Evolutionary conservation across 2,329 filamentous ascomycete genomes (phyloP), one percentile per base, ranked within the genome.

Genomic region (Sordariomycetes sp.): DNA sequence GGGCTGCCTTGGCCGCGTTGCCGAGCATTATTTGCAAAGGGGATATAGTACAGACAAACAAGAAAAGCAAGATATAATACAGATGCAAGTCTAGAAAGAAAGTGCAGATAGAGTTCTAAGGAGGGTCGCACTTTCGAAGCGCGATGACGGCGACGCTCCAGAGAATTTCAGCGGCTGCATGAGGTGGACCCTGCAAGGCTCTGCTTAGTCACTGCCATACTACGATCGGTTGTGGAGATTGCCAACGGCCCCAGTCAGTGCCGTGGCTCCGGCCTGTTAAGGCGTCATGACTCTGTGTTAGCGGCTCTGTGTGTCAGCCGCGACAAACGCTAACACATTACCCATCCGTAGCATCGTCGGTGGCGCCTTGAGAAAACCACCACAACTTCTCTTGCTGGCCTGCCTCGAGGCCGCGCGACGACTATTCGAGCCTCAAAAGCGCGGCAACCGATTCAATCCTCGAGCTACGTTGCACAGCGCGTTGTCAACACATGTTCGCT

Each of bases 1-100:
- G 68, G 33, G 69, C 64, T 34, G 65, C 61, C 29, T 62, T 67
- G 36, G 68, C 63, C 24, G 65, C 64, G 40, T 68, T 72, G 42
- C 69, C 68, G 46, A 72, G 54, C 71, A 75, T 75, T 34, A 21
- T 20, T 16, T 5, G 12, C 8, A 25, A 16, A 32, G 16, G 8
- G 14, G 8, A 9, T 23, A 28, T 12, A 27, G 15, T n/a, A 36
- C 12, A 30, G 12, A 27, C 11, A 18, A 21, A 24, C 12, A 17
- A 23, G 18, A 23, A 15, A 26, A 27, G 24, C 17, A 16, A 29
- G 17, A 14, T 20, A 19, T 17, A 36, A 21, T 18, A 21, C 26
- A 35, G 8, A 19, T 8, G n/a, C 8, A 34, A 19, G 10, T 9
- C 8, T 21, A n/a, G 8, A 30, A 30, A 7, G 28, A 25, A 21